Base-by-base conservation (phyloP, 352 stramenopile genomes). In the Plasmopara halstedii region DNA sequence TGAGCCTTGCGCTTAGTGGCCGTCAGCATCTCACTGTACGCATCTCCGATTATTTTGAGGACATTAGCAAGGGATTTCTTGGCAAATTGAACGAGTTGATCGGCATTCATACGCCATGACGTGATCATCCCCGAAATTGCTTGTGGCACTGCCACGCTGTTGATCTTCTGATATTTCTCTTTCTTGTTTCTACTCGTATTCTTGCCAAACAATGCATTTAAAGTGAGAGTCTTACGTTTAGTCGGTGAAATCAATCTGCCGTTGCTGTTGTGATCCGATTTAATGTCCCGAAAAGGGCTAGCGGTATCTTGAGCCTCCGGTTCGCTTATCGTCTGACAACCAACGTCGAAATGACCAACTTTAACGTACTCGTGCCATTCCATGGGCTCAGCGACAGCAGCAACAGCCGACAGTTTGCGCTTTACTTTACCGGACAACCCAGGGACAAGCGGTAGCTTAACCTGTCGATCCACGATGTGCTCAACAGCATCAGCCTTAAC, bases 71-170 rank as follows among this genome's bases (percentile, higher is more conserved):
- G 56, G 3, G 77, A 74, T 29, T 89, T 92, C 37, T 92, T 89
- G 0, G 71, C 60, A 48, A 87, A 92, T 50, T 88, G 76, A 9
- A 59, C 36, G 15, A 92, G 74, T 49, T 92, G 77, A 17, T 92
- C 81, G 0, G 72, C 70, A 53, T 89, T 89, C 43, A 92, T 80
- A 21, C 78, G 77, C 81, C 81, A 92, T 6, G 78, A 88, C 13
- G 78, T 92, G 40, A 89, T 77, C 15, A 92, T 46, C 2, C 67
- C 61, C 2, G 73, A 64, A 45, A 92, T 68, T 3, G 77, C 45
- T 20, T 65, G 59, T 32, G 75, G 81, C n/a, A 92, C 76, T 2
- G 62, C 64, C 2, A 61, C 46, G 35, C 68, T 85, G 55, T 82
- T 86, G 43, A 92, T 57, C 39, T 88, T 87, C 33, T 89, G 80